phyloP scores from a whole-genome alignment of 2,329 filamentous ascomycete species.

The Calonectria montana region DNA sequence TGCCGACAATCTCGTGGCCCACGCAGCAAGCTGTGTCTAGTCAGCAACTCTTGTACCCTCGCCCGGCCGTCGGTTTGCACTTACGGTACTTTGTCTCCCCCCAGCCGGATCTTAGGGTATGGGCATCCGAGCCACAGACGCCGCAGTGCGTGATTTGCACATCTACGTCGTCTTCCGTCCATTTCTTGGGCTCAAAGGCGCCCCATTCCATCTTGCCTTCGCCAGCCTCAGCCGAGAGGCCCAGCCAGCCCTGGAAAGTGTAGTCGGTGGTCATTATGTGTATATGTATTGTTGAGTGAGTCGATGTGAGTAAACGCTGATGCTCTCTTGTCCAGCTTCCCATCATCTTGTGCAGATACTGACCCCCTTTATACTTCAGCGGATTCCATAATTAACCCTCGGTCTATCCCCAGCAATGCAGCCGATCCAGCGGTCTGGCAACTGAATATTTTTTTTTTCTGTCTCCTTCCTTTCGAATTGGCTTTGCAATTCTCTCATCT shows the following conservation, averaged over 20 bases:
- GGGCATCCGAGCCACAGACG: constrained; percentile 72
- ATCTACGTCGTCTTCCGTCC: constrained; percentile 74
- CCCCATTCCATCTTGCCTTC: constrained; percentile 66
- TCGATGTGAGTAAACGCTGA: not conserved
- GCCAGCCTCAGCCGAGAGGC: constrained; percentile 51
- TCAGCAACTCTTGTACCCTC: not conserved
- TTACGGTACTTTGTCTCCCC: constrained; percentile 34
- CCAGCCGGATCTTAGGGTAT: constrained; percentile 68
- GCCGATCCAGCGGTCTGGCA: not conserved
- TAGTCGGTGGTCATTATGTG: constrained; percentile 17
- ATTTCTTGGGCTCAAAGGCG: constrained; percentile 70
- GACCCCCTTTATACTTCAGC: not conserved
- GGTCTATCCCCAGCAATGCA: not conserved
- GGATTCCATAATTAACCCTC: not conserved
- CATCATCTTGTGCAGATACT: not conserved
- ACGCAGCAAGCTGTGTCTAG: constrained; percentile 59
- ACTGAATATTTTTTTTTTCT: not conserved
- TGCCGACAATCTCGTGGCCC: constrained; percentile 76
- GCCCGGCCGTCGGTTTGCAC: not conserved
- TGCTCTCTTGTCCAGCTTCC: not conserved
- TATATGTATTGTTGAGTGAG: not conserved
- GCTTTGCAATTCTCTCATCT: not conserved
- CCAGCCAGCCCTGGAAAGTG: constrained; percentile 56
- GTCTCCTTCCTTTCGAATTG: not conserved
- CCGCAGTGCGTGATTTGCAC: constrained; percentile 75